Base-by-base conservation (phyloP, 495 filamentous ascomycete species). In the Jackrogersella minutella region DNA sequence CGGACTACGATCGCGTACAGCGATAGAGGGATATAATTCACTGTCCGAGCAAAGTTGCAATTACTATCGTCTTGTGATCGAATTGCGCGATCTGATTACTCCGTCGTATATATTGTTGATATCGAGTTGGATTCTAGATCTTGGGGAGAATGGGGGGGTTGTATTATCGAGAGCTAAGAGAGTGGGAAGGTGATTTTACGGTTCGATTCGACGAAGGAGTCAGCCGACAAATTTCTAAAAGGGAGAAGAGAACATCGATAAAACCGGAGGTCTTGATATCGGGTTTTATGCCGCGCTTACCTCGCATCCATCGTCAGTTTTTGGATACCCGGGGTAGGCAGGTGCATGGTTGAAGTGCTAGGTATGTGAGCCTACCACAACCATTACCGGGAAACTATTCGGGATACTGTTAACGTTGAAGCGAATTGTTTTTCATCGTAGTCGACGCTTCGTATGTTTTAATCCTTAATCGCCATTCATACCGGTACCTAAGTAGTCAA, bases 21-120 rank as follows among this genome's bases (percentile, higher is more conserved):
- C 16, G 26, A 30, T 30, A 30, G 40, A 31, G 17, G 5, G 39
- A 2, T 21, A 21, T 19, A 22, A 40, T 13, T 22, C 19, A 16
- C 21, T 9, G n/a, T 10, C 17, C 5, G n/a, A n/a, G 26, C 24
- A 10, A 5, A 30, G n/a, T 13, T 3, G 19, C 9, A 54, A 34
- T 30, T 62, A 36, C 58, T 49, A 49, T 44, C 39, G 4, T n/a
- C 24, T 24, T 28, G 49, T 54, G 37, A 26, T 21, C 21, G 36
- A 14, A 43, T 22, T 4, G 30, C 46, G 22, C 11, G n/a, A n/a
- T n/a, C n/a, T n/a, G n/a, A n/a, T n/a, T n/a, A n/a, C n/a, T n/a
- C n/a, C n/a, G n/a, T n/a, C n/a, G n/a, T n/a, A n/a, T 16, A 5
- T 49, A 36, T 26, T 26, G 26, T n/a, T 14, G 24, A 31, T 9